Conservation (phyloP, 2,329 filamentous ascomycete genomes). For the Sporothrix phasma region DNA sequence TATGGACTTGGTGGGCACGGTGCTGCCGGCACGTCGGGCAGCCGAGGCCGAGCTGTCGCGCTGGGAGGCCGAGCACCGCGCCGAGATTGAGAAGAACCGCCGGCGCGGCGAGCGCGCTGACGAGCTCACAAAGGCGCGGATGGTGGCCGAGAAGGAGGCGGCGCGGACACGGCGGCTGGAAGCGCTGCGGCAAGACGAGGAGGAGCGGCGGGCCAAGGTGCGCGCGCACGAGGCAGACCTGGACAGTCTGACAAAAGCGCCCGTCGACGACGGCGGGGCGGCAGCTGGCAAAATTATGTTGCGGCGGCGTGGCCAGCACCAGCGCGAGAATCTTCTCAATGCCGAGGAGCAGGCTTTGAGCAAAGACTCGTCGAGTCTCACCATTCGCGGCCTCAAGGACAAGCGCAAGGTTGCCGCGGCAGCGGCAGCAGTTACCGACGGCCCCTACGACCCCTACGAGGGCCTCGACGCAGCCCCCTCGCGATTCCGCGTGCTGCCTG, state of each 20-base stretch:
- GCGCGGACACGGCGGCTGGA: slow-evolving; percentile 52
- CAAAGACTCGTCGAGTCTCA: slow-evolving; percentile 31
- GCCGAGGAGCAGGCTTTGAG: slow-evolving; percentile 32
- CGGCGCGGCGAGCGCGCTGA: slow-evolving; percentile 42
- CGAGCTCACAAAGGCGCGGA: slow-evolving; percentile 40
- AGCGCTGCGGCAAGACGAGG: slow-evolving; percentile 57
- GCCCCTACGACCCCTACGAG: slow-evolving; percentile 81
- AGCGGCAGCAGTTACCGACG: slow-evolving; percentile 45
- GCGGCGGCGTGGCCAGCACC: slow-evolving; percentile 58
- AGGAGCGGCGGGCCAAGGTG: slow-evolving; percentile 54
- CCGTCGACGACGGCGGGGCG: slow-evolving; percentile 28
- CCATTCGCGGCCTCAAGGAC: slow-evolving; percentile 73
- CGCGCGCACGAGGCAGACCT: slow-evolving; percentile 60
- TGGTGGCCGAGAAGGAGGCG: slow-evolving; percentile 58
- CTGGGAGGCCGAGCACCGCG: slow-evolving; percentile 66
- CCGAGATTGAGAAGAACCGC: slow-evolving; percentile 54
- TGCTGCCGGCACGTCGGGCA: slow-evolving; percentile 43
- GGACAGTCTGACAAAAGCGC: slow-evolving; percentile 55
- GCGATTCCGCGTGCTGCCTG: slow-evolving; percentile 56
- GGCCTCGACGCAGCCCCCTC: slow-evolving; percentile 59
- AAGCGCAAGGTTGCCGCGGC: slow-evolving; percentile 30
- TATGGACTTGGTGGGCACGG: slow-evolving; percentile 62
- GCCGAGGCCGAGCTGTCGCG: slow-evolving; percentile 43
- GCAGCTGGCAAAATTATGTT: slow-evolving; percentile 52
- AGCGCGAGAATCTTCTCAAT: slow-evolving; percentile 25